phyloP scores from a whole-genome alignment of 805 yeast genomes.

The Isabelozyma gotoi region DNA sequence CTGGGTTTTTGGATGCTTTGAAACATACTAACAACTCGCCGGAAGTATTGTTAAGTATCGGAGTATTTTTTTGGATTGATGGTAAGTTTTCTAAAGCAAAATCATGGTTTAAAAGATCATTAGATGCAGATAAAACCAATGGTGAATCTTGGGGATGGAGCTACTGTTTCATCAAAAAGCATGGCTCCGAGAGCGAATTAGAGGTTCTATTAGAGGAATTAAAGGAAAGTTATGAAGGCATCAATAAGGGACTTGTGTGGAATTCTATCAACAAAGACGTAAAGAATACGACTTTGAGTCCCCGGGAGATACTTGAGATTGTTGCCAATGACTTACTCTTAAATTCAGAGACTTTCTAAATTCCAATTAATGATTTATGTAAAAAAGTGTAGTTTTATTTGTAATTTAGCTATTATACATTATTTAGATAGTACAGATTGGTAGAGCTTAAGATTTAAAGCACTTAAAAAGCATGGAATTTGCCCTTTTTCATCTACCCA shows the following conservation, averaged over 20 bases:
- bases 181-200: conserved; percentile 38
- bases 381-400: background rate
- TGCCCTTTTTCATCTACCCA: conserved; percentile 72
- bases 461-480: conserved; percentile 76
- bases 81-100: conserved; percentile 63
- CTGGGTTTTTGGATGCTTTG: conserved; percentile 68
- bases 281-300: conserved; percentile 40
- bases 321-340: conserved; percentile 18
- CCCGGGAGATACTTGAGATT: conserved; percentile 38
- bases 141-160: conserved; percentile 83
- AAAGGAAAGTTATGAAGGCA: conserved; percentile 39
- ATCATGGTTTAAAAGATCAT: conserved; percentile 73
- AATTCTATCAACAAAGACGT: conserved; percentile 48
- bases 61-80: conserved; percentile 63
- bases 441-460: conserved; percentile 65
- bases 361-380: background rate
- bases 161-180: conserved; percentile 43
- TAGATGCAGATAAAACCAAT: conserved; percentile 49
- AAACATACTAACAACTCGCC: conserved; percentile 62
- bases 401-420: background rate
- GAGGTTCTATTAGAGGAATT: conserved; percentile 35
- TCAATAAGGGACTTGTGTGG: conserved; percentile 67
- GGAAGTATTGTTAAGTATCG: conserved; percentile 60
- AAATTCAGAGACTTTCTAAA: conserved; percentile 5
- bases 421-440: conserved; percentile 25